A percentile compares a stretch with the other conserved stretches of the same genome.
phyloP scores from a whole-genome alignment of 441 rosid genomes.

The Arabidopsis lyrata region DNA sequence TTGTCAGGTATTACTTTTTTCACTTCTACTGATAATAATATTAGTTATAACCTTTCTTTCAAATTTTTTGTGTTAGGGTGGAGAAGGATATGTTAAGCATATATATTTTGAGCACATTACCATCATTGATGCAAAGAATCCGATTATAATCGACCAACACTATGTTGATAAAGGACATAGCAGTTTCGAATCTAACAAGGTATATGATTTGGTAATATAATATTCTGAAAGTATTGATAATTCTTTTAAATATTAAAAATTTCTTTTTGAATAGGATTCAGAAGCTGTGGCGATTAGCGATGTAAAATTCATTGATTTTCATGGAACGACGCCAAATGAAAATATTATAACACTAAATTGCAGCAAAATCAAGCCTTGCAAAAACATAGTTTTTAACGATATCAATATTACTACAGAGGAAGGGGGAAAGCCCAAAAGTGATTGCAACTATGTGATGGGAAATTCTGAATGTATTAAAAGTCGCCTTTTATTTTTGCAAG shows the following conservation, averaged over 20 bases:
- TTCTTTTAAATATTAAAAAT: background rate
- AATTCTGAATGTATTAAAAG: background rate
- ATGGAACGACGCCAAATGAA: conserved; percentile 42
- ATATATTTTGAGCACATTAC: conserved; percentile 34
- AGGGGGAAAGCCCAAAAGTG: conserved; percentile 9
- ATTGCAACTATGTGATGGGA: background rate
- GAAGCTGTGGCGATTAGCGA: conserved; percentile 45
- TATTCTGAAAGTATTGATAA: background rate
- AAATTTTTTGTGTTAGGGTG: conserved; percentile 30
- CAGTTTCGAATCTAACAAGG: background rate
- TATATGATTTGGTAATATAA: conserved; percentile 1
- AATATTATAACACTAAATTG: conserved; percentile 46
- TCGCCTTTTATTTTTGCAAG: background rate
- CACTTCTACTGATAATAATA: background rate
- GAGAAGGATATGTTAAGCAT: conserved; percentile 37
- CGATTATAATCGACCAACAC: conserved; percentile 45
- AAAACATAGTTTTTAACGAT: conserved; percentile 29
- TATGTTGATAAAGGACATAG: conserved; percentile 19
- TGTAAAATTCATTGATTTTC: conserved; percentile 36
- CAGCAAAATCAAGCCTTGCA: conserved; percentile 45
- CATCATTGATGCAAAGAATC: conserved; percentile 7
- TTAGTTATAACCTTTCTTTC: background rate
- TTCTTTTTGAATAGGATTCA: background rate
- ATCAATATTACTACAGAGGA: conserved; percentile 38
- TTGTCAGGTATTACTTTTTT: conserved; percentile 32